phyloP scores from a whole-genome alignment of 2,329 filamentous ascomycete species.

The Trichothecium sympodiale region DNA sequence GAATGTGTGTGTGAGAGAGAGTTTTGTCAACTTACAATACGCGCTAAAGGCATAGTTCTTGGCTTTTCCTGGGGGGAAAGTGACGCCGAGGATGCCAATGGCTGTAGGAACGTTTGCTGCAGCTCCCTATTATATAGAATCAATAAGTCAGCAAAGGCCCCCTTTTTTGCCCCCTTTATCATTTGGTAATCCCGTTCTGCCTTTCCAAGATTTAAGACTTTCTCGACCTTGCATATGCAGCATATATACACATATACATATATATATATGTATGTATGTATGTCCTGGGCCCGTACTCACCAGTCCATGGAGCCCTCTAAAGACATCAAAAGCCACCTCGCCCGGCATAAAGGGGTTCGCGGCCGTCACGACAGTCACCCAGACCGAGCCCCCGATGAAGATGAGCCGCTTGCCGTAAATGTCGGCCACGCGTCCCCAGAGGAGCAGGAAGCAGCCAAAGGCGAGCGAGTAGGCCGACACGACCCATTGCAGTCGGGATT shows the following conservation, averaged over 20 bases:
- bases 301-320: constrained; percentile 56
- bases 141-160: no score
- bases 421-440: constrained; percentile 58
- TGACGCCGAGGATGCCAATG: constrained; percentile 57
- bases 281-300: no score
- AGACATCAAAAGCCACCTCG: constrained; percentile 57
- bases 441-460: constrained; percentile 56
- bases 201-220: no score
- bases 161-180: no score
- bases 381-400: constrained; percentile 53
- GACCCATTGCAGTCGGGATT: constrained; percentile 52
- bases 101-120: constrained; percentile 62
- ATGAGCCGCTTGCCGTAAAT: constrained; percentile 55
- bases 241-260: background rate
- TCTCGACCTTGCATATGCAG: background rate
- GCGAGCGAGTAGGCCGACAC: constrained; percentile 54
- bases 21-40: constrained; percentile 31
- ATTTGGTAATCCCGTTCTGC: no score
- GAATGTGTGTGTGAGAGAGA: background rate
- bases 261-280: no score
- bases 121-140: constrained; percentile 33
- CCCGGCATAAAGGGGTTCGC: constrained; percentile 53
- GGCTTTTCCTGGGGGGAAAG: constrained; percentile 54
- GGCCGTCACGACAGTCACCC: constrained; percentile 48
- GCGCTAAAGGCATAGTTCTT: constrained; percentile 62